Evolutionary conservation across 148 eudicot species (phyloP), one percentile per base, ranked within the genome.

Genomic region (Cornus controversa): DNA sequence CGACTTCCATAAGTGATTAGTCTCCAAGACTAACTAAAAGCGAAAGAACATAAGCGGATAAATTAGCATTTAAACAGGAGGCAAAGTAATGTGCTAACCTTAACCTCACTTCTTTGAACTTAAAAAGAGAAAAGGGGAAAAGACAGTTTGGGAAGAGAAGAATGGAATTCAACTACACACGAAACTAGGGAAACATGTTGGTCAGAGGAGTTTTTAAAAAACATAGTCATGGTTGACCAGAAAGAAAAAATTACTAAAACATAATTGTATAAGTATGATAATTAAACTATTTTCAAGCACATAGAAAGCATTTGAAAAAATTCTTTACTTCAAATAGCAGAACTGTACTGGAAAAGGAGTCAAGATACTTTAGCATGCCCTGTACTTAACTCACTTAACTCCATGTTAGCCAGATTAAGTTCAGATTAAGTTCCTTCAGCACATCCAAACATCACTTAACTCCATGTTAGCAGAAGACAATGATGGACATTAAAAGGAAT

Each of bases 21-120:
- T 1, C 34, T 31, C 34, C 34, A 5, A 31, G 34, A 31, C 34
- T 31, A 31, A 31, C 34, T 31, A 31, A 31, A 31, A 31, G 34
- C 34, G 4, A 31, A 31, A 31, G 34, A 31, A 31, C 4, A 31
- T 3, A 31, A 31, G 34, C 4, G 34, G 34, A 31, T 31, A 31
- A 0, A 31, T 31, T 31, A 31, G 34, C 34, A 31, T 31, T 31
- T 31, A 31, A 31, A 31, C 34, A 1, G 34, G 34, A 31, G 34
- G 34, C 34, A 74, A 72, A 31, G 53, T 50, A 73, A 74, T 24
- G 53, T 36, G 67, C 68, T 67, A 73, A 73, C 40, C 76, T 73
- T 23, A 73, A 73, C 66, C 28, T 73, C 76, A n/a, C 29, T 73
- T 31, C 67, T 60, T 58, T 34, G 47, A 25, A 58, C 58, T 73